Conservation (phyloP, 345 rosid genomes). For the Iberis pinnata region DNA sequence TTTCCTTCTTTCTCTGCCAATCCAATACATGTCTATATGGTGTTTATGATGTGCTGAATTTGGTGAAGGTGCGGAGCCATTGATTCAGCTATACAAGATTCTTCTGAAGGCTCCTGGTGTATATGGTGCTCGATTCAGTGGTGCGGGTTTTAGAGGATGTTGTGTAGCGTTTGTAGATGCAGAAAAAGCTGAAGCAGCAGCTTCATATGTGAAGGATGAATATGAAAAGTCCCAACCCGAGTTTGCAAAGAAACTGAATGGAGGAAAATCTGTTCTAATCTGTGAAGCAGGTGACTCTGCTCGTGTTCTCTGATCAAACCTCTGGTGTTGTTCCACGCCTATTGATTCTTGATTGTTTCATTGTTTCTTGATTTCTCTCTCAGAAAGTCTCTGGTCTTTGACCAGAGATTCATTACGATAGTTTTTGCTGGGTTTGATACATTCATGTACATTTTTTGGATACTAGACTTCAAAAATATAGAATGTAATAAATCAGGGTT, state of each 20-base stretch:
- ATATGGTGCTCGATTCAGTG: constrained; percentile 80
- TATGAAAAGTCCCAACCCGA: constrained; percentile 59
- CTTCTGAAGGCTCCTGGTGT: constrained; percentile 73
- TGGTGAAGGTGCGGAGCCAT: constrained; percentile 62
- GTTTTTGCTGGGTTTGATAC: background rate
- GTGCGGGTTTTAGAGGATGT: constrained; percentile 92
- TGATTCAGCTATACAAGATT: constrained; percentile 67
- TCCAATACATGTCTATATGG: background rate
- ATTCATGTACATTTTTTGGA: background rate
- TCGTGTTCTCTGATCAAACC: constrained; percentile 40
- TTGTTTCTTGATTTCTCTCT: constrained; percentile 4
- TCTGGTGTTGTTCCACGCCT: background rate
- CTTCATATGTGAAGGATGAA: constrained; percentile 49
- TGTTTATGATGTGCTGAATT: background rate
- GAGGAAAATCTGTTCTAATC: constrained; percentile 43
- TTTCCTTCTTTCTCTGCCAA: background rate
- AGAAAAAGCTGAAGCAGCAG: constrained; percentile 54
- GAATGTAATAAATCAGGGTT: constrained; percentile 10
- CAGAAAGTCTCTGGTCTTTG: background rate
- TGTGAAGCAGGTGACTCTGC: constrained; percentile 75
- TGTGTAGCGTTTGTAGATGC: constrained; percentile 72
- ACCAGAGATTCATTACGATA: background rate
- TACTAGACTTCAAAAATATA: background rate
- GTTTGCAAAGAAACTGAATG: constrained; percentile 42
- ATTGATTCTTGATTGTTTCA: constrained; percentile 9